phyloP scores from a whole-genome alignment of 2,329 filamentous ascomycete species.

The Fusarium compactum region DNA sequence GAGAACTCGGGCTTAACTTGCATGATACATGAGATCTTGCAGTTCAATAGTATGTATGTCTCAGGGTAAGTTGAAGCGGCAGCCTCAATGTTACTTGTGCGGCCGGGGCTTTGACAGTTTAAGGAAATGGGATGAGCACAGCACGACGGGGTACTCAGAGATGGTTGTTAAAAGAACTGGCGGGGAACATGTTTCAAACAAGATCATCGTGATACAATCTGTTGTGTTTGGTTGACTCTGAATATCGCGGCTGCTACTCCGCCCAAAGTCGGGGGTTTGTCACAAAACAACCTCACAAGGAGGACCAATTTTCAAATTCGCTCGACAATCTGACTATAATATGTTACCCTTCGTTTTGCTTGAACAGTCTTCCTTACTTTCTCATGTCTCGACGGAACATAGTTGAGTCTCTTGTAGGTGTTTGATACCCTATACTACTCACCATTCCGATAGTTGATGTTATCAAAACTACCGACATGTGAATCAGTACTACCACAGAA shows the following conservation, averaged over 20 bases:
- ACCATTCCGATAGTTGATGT: slow-evolving; percentile 63
- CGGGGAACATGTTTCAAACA: slow-evolving; percentile 72
- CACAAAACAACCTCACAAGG: neutral
- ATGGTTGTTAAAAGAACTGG: slow-evolving; percentile 55
- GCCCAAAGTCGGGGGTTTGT: neutral
- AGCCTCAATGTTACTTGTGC: slow-evolving; percentile 65
- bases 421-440: neutral
- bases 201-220: slow-evolving; percentile 76
- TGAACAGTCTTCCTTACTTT: neutral
- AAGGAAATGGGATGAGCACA: slow-evolving; percentile 63
- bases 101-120: slow-evolving; percentile 62
- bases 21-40: slow-evolving; percentile 5
- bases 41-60: slow-evolving; percentile 25
- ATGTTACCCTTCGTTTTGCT: neutral
- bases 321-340: too few species aligned
- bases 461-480: slow-evolving; percentile 62
- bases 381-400: neutral
- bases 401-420: neutral
- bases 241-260: neutral
- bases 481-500: slow-evolving; percentile 62
- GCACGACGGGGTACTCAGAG: neutral
- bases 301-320: neutral
- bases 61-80: slow-evolving; percentile 66
- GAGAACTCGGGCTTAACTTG: neutral
- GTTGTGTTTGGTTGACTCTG: slow-evolving; percentile 60